Evolutionary conservation across 164 flowering plant genomes (phyloP).

Genomic region (Berberis vulgaris): DNA sequence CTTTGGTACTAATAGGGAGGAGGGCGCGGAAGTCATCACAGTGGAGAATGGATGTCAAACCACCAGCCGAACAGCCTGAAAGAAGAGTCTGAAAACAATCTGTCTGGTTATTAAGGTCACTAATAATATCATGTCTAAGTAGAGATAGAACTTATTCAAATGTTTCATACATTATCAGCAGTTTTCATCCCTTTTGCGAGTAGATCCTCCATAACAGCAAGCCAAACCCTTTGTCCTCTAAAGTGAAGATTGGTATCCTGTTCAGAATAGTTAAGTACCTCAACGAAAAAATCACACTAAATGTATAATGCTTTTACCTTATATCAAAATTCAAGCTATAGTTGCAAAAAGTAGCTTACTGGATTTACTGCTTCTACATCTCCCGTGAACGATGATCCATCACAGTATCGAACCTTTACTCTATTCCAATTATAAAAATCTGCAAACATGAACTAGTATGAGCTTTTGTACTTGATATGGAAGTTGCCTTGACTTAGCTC

Average conservation of each 20-base stretch:
- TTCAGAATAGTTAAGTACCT: slow-evolving; percentile 6
- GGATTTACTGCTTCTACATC: slow-evolving; percentile 56
- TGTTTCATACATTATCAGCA: slow-evolving; percentile 58
- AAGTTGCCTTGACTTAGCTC: not conserved
- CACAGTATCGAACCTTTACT: slow-evolving; percentile 64
- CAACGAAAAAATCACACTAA: not conserved
- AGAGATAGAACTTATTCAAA: not conserved
- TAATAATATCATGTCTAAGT: not conserved
- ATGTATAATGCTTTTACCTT: not conserved
- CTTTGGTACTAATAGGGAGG: slow-evolving; percentile 54
- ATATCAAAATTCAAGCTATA: not conserved
- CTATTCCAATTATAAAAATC: slow-evolving; percentile 76
- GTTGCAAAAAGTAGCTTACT: slow-evolving; percentile 19
- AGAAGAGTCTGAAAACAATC: slow-evolving; percentile 57
- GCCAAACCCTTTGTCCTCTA: slow-evolving; percentile 65
- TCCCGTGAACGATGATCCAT: slow-evolving; percentile 74
- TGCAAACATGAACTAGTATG: slow-evolving; percentile 10
- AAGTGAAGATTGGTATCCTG: slow-evolving; percentile 66
- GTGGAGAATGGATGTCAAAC: slow-evolving; percentile 73
- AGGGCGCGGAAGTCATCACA: slow-evolving; percentile 72
- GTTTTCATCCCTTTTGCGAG: slow-evolving; percentile 59
- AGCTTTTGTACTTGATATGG: not conserved
- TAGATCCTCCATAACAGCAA: slow-evolving; percentile 60
- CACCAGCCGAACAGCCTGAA: slow-evolving; percentile 98
- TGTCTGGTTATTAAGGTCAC: not conserved